phyloP scores from a whole-genome alignment of 768 basidiomycete species.

The Neoboletus subvelutipes region DNA sequence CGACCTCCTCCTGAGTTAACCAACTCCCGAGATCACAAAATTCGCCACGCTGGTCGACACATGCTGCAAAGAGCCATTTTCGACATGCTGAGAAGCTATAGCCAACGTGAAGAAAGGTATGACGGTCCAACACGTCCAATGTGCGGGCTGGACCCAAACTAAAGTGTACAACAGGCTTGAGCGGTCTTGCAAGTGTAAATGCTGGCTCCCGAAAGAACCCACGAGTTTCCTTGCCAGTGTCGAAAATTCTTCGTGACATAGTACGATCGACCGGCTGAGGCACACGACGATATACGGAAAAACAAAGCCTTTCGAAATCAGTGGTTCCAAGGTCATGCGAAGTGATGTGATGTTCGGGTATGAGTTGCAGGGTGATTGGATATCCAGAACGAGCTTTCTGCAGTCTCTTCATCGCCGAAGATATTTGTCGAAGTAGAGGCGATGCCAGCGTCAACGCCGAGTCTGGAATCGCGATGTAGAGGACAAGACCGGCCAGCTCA shows the following conservation, averaged over 20 bases:
- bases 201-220: conserved; percentile 63
- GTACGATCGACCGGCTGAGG: conserved; percentile 57
- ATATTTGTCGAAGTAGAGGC: conserved; percentile 64
- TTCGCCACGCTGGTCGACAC: conserved; percentile 78
- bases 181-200: conserved; percentile 57
- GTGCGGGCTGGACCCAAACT: conserved; percentile 40
- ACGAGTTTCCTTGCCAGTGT: conserved; percentile 39
- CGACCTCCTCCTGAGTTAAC: conserved; percentile 51
- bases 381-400: conserved; percentile 44
- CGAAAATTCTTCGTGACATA: conserved; percentile 53
- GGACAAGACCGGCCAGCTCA: conserved; percentile 46
- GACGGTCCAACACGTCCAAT: conserved; percentile 52
- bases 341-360: conserved; percentile 64
- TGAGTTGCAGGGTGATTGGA: conserved; percentile 67
- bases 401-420: conserved; percentile 60
- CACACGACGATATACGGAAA: conserved; percentile 72
- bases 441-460: conserved; percentile 63
- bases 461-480: conserved; percentile 69
- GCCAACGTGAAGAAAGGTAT: conserved; percentile 73
- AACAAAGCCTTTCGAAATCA: conserved; percentile 51
- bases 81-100: conserved; percentile 65
- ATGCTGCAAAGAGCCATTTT: conserved; percentile 76
- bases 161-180: conserved; percentile 37
- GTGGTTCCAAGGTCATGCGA: conserved; percentile 25
- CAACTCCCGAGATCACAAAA: conserved; percentile 67